Percentiles rank a stretch among this genome's conserved stretches.
These are phyloP conservation scores for Podaxis mareebaensis DNA, from an alignment of 768 basidiomycete species.

Conservation along the genomic window DNA sequence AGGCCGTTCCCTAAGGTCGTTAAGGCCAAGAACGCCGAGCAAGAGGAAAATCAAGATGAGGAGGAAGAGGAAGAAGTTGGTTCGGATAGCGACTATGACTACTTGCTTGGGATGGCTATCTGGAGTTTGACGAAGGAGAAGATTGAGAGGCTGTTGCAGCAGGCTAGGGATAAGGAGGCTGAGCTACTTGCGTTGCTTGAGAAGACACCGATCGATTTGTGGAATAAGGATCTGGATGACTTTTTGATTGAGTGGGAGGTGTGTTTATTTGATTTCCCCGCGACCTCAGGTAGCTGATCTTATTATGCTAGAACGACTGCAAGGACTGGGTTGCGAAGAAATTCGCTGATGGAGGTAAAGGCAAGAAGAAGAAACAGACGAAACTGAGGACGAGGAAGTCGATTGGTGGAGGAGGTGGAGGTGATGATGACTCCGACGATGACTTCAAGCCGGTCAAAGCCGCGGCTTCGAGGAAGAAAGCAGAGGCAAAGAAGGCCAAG, in stretches of 20 bases:
- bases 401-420: conserved; percentile 30
- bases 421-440: conserved; percentile 38
- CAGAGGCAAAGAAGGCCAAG: conserved; percentile 28
- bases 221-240: conserved; percentile 85
- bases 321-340: conserved; percentile 47
- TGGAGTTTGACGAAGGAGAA: conserved; percentile 94
- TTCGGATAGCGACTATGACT: conserved; percentile 77
- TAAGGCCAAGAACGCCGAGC: conserved; percentile 63
- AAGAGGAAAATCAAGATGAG: conserved; percentile 44
- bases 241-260: conserved; percentile 89
- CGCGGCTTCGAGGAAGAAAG: conserved; percentile 37
- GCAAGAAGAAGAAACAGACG: conserved; percentile 51
- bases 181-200: conserved; percentile 80
- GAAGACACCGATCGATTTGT: conserved; percentile 78
- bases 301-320: conserved; percentile 40
- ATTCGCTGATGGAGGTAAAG: conserved; percentile 36
- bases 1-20: conserved; percentile 84
- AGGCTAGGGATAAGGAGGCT: conserved; percentile 78
- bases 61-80: conserved; percentile 49
- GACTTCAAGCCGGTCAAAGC: conserved; percentile 52
- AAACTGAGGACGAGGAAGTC: conserved; percentile 50
- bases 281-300: neutral
- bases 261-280: conserved; percentile 27
- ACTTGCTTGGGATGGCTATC: conserved; percentile 93
- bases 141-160: conserved; percentile 83